Conservation (phyloP, 345 rosid genomes). For the Carallia pectinifolia region DNA sequence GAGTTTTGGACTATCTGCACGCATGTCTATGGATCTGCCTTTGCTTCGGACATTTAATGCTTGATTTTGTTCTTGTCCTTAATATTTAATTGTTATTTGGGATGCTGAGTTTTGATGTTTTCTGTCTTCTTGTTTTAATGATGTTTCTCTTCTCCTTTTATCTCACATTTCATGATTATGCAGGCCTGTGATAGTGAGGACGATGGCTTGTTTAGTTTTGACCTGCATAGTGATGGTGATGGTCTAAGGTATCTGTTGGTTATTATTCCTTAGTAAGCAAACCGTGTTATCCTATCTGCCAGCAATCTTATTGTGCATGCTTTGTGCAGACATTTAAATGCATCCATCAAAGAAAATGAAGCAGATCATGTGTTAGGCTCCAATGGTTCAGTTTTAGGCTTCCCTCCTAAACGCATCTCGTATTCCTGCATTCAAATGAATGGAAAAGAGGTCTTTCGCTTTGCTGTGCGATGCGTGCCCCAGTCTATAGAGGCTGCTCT, state of each 20-base stretch:
- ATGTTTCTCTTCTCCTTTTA: not conserved
- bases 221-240: constrained; percentile 80
- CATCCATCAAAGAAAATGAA: constrained; percentile 42
- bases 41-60: not conserved
- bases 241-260: constrained; percentile 58
- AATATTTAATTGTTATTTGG: not conserved
- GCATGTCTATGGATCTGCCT: no score
- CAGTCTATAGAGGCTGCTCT: constrained; percentile 77
- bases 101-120: not conserved
- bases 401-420: constrained; percentile 58
- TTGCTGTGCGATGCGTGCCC: constrained; percentile 81
- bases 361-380: constrained; percentile 45
- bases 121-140: not conserved
- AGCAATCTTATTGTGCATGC: constrained; percentile 10
- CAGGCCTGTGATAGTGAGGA: constrained; percentile 86
- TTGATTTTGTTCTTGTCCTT: not conserved
- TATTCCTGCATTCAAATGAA: constrained; percentile 81
- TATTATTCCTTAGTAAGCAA: constrained; percentile 3
- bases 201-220: constrained; percentile 79
- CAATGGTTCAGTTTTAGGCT: constrained; percentile 58
- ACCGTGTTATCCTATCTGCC: constrained; percentile 10
- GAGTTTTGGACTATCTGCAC: no score
- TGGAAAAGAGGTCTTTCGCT: constrained; percentile 92
- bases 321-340: constrained; percentile 66
- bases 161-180: constrained; percentile 21